Evolutionary conservation across 768 basidiomycete genomes (phyloP).

Genomic region (Mycena leptocephala): DNA sequence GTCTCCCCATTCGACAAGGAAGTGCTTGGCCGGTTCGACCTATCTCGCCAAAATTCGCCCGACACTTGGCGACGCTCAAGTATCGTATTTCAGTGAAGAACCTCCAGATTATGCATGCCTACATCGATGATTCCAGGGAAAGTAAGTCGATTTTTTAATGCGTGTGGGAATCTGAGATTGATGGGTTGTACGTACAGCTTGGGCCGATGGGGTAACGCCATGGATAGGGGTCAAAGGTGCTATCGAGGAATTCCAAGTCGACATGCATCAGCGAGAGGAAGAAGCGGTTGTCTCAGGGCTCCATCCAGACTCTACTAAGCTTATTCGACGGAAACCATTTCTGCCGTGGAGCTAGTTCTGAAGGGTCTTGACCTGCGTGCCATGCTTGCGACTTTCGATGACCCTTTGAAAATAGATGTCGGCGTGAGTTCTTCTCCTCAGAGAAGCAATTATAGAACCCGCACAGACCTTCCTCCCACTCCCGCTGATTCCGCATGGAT

Average conservation of each 20-base stretch:
- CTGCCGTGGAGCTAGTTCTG: slow-evolving; percentile 88
- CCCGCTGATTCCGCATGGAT: slow-evolving; percentile 76
- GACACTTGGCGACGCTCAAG: slow-evolving; percentile 92
- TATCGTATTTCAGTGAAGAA: slow-evolving; percentile 87
- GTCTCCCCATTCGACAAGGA: slow-evolving; percentile 93
- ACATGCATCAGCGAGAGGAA: slow-evolving; percentile 94
- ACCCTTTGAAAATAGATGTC: slow-evolving; percentile 76
- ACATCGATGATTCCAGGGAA: slow-evolving; percentile 85
- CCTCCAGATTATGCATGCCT: slow-evolving; percentile 89
- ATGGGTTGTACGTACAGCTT: slow-evolving; percentile 63
- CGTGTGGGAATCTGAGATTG: slow-evolving; percentile 16
- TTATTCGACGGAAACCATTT: slow-evolving; percentile 87
- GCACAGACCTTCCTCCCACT: slow-evolving; percentile 60
- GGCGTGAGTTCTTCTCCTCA: slow-evolving; percentile 64
- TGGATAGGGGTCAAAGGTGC: slow-evolving; percentile 91
- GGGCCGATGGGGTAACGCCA: slow-evolving; percentile 84
- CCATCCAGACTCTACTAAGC: slow-evolving; percentile 70
- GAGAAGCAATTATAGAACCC: slow-evolving; percentile 65
- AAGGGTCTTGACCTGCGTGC: slow-evolving; percentile 85
- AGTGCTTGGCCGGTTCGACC: slow-evolving; percentile 80
- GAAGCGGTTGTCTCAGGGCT: slow-evolving; percentile 77
- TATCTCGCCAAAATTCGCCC: slow-evolving; percentile 89
- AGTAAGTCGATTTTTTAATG: slow-evolving; percentile 50
- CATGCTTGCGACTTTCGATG: slow-evolving; percentile 83
- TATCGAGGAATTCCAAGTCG: slow-evolving; percentile 87